A percentile compares a stretch with the other conserved stretches of the same genome.
Evolutionary conservation across 2,329 filamentous ascomycete genomes (phyloP).

Genomic region (Hypoxylon sp.): DNA sequence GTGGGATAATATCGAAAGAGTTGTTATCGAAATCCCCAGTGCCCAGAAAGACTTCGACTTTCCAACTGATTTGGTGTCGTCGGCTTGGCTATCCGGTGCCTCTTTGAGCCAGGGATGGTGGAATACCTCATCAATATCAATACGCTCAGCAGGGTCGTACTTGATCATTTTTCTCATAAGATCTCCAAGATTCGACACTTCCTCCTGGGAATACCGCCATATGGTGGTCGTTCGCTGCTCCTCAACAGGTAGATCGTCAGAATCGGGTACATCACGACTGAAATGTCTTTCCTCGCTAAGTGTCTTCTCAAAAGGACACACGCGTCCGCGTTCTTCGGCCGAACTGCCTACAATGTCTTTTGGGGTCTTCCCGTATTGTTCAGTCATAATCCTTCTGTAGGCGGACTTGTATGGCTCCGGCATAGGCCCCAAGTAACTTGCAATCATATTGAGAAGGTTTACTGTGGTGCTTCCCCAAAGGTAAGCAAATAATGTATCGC

Average conservation of each 20-base stretch:
- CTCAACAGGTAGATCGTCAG: neutral
- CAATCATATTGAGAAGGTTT: neutral
- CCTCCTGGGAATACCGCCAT: neutral
- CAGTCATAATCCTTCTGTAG: neutral
- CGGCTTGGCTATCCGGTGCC: no score
- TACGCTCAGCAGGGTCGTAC: conserved; percentile 15
- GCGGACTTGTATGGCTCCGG: neutral
- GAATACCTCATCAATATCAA: neutral
- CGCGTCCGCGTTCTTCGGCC: neutral
- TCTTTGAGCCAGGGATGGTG: conserved; percentile 15
- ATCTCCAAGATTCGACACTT: conserved; percentile 8
- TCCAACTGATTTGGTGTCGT: no score
- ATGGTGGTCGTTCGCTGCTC: neutral
- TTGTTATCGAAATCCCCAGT: no score
- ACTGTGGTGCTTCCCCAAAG: neutral
- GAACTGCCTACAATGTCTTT: no score
- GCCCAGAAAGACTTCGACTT: no score
- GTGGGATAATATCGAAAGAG: no score
- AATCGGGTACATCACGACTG: neutral
- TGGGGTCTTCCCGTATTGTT: neutral
- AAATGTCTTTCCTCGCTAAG: neutral
- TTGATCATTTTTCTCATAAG: conserved; percentile 12
- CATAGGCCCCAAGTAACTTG: conserved; percentile 9
- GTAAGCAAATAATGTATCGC: neutral
- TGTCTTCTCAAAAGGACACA: conserved; percentile 3